These are phyloP conservation scores for Kodamaea plutei DNA, from an alignment of 1,139 yeast genomes.

Conservation along the genomic window DNA sequence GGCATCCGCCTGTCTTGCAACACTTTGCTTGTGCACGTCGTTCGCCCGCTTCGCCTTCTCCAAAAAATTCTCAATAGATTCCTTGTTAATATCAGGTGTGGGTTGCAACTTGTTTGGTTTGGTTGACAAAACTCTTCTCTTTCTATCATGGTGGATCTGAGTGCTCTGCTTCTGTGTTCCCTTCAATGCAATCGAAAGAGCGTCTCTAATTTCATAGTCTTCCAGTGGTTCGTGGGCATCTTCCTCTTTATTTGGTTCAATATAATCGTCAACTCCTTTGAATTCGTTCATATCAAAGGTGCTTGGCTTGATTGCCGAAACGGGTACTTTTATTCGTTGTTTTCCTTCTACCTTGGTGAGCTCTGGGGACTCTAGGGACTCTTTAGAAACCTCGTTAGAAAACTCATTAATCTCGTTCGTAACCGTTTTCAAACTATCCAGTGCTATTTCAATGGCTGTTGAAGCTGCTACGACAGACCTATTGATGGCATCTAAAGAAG, in stretches of 20 bases:
- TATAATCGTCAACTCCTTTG: conserved; percentile 2
- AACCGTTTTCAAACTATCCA: too few species aligned
- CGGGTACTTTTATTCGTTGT: conserved; percentile 7
- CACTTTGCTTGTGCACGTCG: conserved; percentile 36
- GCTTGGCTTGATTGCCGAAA: conserved; percentile 6
- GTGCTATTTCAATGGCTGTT: too few species aligned
- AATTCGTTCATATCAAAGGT: conserved; percentile 26
- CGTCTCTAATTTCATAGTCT: conserved; percentile 20
- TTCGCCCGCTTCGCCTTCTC: conserved; percentile 37
- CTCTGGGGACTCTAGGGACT: too few species aligned
- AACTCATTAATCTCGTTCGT: too few species aligned
- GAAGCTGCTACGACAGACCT: too few species aligned
- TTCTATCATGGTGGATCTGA: background rate
- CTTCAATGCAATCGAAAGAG: conserved; percentile 21
- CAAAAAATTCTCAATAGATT: conserved; percentile 35
- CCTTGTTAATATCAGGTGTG: conserved; percentile 11
- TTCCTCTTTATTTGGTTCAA: conserved; percentile 4
- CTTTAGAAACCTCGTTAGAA: too few species aligned
- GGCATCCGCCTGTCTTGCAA: conserved; percentile 48
- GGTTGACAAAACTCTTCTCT: background rate
- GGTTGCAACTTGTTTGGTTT: background rate
- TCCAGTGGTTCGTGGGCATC: conserved; percentile 1
- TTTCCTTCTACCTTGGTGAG: background rate
- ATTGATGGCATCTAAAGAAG: too few species aligned
- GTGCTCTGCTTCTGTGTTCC: conserved; percentile 1